phyloP scores from a whole-genome alignment of 1,284 basidiomycete species.

The Leccinum pallidistipes region DNA sequence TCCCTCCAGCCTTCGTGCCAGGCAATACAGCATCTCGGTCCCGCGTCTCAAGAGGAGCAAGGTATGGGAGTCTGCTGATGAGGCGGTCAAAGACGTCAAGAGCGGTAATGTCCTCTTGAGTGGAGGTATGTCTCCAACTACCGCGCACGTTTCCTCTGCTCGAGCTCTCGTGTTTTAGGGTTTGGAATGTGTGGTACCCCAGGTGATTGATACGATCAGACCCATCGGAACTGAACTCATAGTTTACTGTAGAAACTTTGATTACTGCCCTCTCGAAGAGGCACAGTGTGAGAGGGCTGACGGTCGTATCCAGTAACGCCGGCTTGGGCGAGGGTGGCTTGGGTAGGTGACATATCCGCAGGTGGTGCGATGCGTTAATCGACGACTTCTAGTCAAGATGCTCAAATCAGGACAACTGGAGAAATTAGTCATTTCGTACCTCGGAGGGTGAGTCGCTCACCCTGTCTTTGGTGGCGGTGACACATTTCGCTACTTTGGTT shows the following conservation, averaged over 20 bases:
- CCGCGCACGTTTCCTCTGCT: not conserved
- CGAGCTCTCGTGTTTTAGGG: slow-evolving; percentile 42
- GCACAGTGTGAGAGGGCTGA: slow-evolving; percentile 68
- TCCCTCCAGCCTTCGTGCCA: slow-evolving; percentile 6
- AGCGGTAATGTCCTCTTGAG: slow-evolving; percentile 74
- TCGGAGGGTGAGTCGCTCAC: slow-evolving; percentile 61
- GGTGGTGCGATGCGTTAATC: not conserved
- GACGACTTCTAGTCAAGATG: slow-evolving; percentile 57
- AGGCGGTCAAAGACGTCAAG: slow-evolving; percentile 80
- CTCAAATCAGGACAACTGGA: slow-evolving; percentile 73
- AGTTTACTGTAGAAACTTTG: slow-evolving; percentile 61
- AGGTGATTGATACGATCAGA: slow-evolving; percentile 40
- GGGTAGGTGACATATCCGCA: slow-evolving; percentile 45
- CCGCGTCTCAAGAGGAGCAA: slow-evolving; percentile 50
- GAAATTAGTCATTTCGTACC: slow-evolving; percentile 87
- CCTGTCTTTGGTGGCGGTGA: not conserved
- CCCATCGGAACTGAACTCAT: not conserved
- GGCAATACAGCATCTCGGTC: slow-evolving; percentile 5
- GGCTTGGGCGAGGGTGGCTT: slow-evolving; percentile 77
- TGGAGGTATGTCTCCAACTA: slow-evolving; percentile 59
- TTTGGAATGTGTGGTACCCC: slow-evolving; percentile 81
- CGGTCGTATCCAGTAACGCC: slow-evolving; percentile 87
- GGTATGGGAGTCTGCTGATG: slow-evolving; percentile 75
- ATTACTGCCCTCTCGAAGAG: slow-evolving; percentile 74
- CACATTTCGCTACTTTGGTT: slow-evolving; percentile 3